Conservation (phyloP, 139 green algal genomes). For the Micromonas commoda region DNA sequence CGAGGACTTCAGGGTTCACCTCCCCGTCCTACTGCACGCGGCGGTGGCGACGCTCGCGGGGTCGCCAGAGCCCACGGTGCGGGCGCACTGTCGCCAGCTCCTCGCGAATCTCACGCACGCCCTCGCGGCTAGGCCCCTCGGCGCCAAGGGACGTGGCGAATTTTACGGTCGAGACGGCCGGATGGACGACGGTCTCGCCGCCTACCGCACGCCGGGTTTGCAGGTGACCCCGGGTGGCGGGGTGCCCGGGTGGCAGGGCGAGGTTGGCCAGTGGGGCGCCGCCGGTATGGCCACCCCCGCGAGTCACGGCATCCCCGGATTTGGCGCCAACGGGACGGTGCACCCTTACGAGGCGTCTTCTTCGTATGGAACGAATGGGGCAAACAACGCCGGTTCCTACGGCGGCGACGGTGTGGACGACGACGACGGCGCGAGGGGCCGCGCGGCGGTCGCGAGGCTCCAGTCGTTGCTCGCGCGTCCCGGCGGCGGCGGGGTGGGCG, state of each 20-base stretch:
- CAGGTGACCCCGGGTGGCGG: not conserved
- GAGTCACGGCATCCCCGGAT: no score
- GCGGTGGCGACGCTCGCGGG: slow-evolving; percentile 30
- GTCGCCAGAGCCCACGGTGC: slow-evolving; percentile 40
- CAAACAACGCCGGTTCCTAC: not conserved
- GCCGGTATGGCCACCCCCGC: not conserved
- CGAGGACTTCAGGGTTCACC: slow-evolving; percentile 70
- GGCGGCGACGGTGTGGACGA: slow-evolving; percentile 14
- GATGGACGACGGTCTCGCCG: not conserved
- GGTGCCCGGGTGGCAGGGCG: not conserved
- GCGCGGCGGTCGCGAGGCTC: slow-evolving; percentile 62
- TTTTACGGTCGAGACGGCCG: not conserved
- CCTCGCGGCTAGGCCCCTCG: slow-evolving; percentile 50
- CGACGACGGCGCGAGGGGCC: slow-evolving; percentile 33
- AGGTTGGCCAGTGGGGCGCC: not conserved
- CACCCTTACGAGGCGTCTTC: no score
- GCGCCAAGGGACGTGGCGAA: no score
- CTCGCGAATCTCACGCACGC: slow-evolving; percentile 72
- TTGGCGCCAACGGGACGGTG: no score
- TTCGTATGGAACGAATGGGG: not conserved
- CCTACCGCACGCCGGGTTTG: not conserved
- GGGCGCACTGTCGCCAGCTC: slow-evolving; percentile 54
- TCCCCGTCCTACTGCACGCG: slow-evolving; percentile 72
- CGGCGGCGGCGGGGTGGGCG: not conserved
- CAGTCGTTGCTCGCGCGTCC: slow-evolving; percentile 61